These are phyloP conservation scores for Fusarium pseudocircinatum DNA, from an alignment of 2,329 filamentous ascomycete species.

Conservation along the genomic window DNA sequence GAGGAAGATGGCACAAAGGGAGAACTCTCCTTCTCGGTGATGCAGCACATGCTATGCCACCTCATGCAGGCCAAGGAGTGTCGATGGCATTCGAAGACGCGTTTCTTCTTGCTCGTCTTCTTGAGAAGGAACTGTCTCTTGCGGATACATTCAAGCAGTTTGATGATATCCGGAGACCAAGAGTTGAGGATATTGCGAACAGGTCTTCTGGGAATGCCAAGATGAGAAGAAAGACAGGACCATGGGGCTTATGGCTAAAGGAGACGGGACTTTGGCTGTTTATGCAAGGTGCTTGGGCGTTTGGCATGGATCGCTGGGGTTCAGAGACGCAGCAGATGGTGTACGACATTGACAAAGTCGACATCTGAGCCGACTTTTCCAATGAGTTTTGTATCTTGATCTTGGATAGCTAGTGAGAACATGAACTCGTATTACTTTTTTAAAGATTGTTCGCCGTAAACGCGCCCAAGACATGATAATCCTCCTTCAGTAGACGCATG, in stretches of 20 bases:
- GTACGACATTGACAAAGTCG: background rate
- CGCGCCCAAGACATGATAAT: background rate
- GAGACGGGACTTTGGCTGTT: background rate
- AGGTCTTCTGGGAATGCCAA: background rate
- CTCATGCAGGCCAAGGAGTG: background rate
- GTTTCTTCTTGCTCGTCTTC: background rate
- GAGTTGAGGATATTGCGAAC: background rate
- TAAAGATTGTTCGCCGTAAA: no score
- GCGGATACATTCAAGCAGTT: background rate
- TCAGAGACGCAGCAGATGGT: background rate
- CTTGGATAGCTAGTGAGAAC: fast-evolving
- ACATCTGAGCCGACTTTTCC: background rate
- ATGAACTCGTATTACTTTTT: no score
- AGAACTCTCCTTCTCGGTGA: background rate
- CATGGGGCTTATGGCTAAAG: background rate
- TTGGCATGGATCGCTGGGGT: background rate
- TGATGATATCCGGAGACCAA: background rate
- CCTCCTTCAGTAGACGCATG: background rate
- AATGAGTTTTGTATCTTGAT: background rate
- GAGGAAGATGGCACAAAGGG: background rate
- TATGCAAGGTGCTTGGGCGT: background rate
- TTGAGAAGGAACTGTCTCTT: background rate
- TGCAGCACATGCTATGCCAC: background rate
- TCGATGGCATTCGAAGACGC: background rate
- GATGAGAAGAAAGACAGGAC: background rate